A percentile compares a stretch with the other conserved stretches of the same genome.
These are phyloP conservation scores for Dalbergia oliveri DNA, from an alignment of 306 rosid genomes.

Conservation along the genomic window DNA sequence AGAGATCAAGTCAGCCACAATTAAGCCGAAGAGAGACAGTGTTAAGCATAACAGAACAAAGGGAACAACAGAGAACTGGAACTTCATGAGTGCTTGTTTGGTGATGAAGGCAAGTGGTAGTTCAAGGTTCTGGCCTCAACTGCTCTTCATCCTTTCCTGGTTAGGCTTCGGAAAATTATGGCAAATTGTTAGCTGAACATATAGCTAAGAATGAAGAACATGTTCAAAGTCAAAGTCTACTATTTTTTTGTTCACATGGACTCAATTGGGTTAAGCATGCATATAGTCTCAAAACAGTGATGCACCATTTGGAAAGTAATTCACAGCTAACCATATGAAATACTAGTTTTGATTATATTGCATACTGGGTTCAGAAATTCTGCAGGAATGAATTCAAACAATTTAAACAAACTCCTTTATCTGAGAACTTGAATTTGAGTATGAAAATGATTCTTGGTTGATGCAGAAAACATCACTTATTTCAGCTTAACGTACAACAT, in stretches of 20 bases:
- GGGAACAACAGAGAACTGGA: constrained; percentile 42
- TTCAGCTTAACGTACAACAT: too few species aligned
- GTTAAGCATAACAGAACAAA: constrained; percentile 48
- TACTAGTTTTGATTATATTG: background rate
- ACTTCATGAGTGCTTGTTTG: constrained; percentile 55
- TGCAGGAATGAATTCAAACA: constrained; percentile 11
- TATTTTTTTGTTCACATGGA: constrained; percentile 19
- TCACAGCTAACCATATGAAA: background rate
- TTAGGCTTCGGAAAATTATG: constrained; percentile 41
- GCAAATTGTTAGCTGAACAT: constrained; percentile 46
- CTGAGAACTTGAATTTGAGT: constrained; percentile 5
- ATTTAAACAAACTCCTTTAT: constrained; percentile 4
- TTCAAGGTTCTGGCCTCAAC: constrained; percentile 37
- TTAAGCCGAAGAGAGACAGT: constrained; percentile 36
- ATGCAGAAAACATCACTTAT: constrained; percentile 9
- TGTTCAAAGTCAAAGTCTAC: constrained; percentile 27
- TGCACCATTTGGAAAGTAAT: background rate
- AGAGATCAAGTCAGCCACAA: constrained; percentile 62
- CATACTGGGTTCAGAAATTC: constrained; percentile 14
- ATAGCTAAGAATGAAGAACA: constrained; percentile 22
- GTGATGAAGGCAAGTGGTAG: constrained; percentile 26
- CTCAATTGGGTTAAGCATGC: background rate
- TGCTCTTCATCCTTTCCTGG: constrained; percentile 52
- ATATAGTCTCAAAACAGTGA: background rate
- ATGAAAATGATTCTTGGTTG: background rate